Conservation (phyloP, 208 protist species). For the Trichomonas gallinae region DNA sequence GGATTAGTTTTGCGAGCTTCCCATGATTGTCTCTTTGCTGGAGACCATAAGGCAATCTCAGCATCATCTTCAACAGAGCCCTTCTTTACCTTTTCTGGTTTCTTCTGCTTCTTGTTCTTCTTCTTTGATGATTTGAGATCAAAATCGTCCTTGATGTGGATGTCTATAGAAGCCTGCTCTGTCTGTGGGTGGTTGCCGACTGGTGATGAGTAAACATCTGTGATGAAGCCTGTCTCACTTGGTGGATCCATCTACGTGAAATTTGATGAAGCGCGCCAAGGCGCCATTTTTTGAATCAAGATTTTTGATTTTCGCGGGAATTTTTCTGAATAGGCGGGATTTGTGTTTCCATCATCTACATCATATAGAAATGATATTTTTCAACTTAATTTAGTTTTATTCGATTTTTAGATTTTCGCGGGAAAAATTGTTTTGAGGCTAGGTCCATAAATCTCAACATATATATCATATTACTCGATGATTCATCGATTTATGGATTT, state of each 20-base stretch:
- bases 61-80: background rate
- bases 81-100: background rate
- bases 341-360: too few relatives aligned
- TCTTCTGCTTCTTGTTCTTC: background rate
- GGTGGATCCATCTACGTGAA: background rate
- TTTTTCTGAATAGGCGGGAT: too few relatives aligned
- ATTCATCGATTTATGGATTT: too few relatives aligned
- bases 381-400: too few relatives aligned
- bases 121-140: background rate
- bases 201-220: background rate
- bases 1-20: background rate
- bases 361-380: too few relatives aligned
- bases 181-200: background rate
- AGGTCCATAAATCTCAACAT: too few relatives aligned
- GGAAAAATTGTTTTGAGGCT: too few relatives aligned
- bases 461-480: too few relatives aligned
- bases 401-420: too few relatives aligned
- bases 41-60: background rate
- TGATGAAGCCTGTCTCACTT: background rate
- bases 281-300: background rate
- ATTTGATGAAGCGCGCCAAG: background rate
- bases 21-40: background rate
- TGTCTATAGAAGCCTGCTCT: background rate
- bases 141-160: background rate
- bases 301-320: too few relatives aligned